Evolutionary conservation across 2,329 filamentous ascomycete species (phyloP), one percentile per base, ranked within the genome.

Genomic region (Cucurbitaria berberidis): DNA sequence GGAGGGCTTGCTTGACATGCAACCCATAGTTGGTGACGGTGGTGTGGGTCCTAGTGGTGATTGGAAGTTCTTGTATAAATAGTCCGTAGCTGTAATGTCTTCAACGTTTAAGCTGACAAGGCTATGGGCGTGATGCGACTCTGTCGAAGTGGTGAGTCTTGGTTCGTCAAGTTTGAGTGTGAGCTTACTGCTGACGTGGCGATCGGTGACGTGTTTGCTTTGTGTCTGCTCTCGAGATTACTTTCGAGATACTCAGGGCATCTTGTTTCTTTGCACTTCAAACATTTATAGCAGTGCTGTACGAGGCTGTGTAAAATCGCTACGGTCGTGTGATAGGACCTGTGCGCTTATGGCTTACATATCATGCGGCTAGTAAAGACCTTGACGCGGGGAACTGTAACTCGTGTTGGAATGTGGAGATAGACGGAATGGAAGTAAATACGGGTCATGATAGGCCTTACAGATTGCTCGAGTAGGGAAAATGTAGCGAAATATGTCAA

Each of bases 1-100:
- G 30, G 16, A n/a, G 27, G 49, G 18, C 30, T 55, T 59, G 49
- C 48, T 55, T 16, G 52, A 53, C 30, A 52, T 52, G 41, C 52
- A 59, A 16, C 55, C 48, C 52, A 59, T 55, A n/a, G 39, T 27
- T 27, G 39, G 39, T 24, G 22, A 41, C 5, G 13, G 15, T 41
- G 39, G 39, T 16, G 15, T 11, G 11, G 27, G 11, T 30, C 27
- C 27, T 30, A 3, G 27, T 13, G 27, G 8, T 30, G 27, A 30
- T 13, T 30, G 27, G 27, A 30, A 13, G 11, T 13, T 13, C 8
- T 38, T 38, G 35, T 38, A 4, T 13, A 18, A 11, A 16, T 36
- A 10, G 19, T 13, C 22, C 16, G 16, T 21, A 38, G 35, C 18
- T 13, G 9, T 9, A 26, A 5, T 26, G 35, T 21, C 10, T 10